Conservation (phyloP, 371 early-diverging fungal species). For the Umbelopsis sp. region DNA sequence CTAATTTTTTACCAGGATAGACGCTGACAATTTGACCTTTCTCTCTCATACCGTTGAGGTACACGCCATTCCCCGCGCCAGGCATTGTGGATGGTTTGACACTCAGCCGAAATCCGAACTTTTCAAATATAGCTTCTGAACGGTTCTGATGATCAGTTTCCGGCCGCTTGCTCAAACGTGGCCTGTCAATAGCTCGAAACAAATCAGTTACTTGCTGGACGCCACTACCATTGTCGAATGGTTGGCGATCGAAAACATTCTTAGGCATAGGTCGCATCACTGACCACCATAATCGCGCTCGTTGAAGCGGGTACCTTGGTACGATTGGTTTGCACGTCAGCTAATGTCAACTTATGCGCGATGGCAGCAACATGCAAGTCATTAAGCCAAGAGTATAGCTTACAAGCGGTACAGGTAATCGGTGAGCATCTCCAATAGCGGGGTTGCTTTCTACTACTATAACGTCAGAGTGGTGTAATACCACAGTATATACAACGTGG, state of each 20-base stretch:
- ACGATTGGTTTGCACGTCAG: not conserved
- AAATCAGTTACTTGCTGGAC: not conserved
- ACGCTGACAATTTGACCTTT: conserved; percentile 33
- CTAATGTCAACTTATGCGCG: too few relatives aligned
- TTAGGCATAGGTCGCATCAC: not conserved
- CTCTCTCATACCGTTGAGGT: conserved; percentile 26
- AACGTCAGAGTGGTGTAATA: too few relatives aligned
- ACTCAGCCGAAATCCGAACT: not conserved
- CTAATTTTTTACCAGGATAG: conserved; percentile 33
- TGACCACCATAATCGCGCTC: conserved; percentile 4
- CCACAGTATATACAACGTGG: too few relatives aligned
- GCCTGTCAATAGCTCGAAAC: not conserved
- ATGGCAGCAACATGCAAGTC: not conserved
- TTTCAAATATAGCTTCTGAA: not conserved
- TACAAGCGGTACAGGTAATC: conserved; percentile 13
- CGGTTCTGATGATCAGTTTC: not conserved
- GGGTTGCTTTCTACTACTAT: not conserved
- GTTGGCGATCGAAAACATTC: not conserved
- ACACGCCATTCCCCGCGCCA: conserved; percentile 29
- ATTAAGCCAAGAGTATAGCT: not conserved
- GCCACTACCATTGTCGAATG: not conserved
- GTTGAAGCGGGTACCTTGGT: conserved; percentile 6
- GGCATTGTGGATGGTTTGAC: not conserved
- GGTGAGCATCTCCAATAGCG: not conserved
- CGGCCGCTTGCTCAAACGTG: not conserved